Base-by-base conservation (phyloP, 495 filamentous ascomycete genomes). In the Hypoxylon fuscum region DNA sequence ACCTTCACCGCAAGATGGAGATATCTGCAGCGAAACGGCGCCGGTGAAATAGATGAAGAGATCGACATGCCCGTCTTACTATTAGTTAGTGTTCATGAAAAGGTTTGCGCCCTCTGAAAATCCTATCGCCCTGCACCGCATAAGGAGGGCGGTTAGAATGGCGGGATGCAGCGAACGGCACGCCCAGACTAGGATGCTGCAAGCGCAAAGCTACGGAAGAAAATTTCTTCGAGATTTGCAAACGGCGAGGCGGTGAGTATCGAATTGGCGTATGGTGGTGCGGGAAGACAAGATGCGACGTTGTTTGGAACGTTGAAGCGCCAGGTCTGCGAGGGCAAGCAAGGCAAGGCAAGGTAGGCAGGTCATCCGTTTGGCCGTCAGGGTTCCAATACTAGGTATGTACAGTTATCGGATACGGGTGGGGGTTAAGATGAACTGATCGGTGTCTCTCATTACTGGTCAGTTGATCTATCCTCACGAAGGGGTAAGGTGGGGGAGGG, bases 341-440 rank as follows among this genome's bases (percentile, higher is more conserved):
- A 40, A 64, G 55, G 64, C n/a, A 62, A 61, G 35, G 58, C 17
- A 31, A 17, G 48, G 12, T 29, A 55, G 38, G 64, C 54, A 63
- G 59, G 55, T 59, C 65, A 64, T 64, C 59, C 55, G 65, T 68
- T 55, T 60, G 65, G 59, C 50, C 59, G 49, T 63, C 50, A 64
- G 22, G 40, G 65, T 55, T 59, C 48, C 52, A 46, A 52, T 58
- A 44, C 34, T 34, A 53, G 11, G 23, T n/a, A 25, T 20, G 31
- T 45, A 55, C 12, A 21, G 58, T 47, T 7, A 43, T 63, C 47
- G 53, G 64, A 29, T 59, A 37, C 20, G 59, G 54, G 61, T 62
- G 59, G 51, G 51, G 47, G 40, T 55, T n/a, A 10, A 54, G 62
- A 55, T 52, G 56, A 56, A 56, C 34, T 44, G 55, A 66, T 60